phyloP scores from a whole-genome alignment of 2,329 filamentous ascomycete species.

The Scedosporium dehoogii region DNA sequence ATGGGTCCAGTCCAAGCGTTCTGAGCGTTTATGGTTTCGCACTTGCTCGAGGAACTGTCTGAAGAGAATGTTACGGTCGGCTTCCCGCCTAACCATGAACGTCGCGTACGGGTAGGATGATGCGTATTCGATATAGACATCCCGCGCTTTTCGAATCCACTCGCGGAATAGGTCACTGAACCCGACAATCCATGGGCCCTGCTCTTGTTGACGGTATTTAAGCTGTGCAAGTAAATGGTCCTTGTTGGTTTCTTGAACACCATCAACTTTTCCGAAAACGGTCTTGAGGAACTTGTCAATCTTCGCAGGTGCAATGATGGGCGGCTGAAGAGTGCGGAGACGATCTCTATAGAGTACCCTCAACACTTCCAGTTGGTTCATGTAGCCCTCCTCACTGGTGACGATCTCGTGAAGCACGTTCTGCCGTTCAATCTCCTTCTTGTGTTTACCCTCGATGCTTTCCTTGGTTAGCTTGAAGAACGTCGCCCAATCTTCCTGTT shows the following conservation, averaged over 20 bases:
- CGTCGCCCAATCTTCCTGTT: conserved; percentile 71
- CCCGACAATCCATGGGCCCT: conserved; percentile 86
- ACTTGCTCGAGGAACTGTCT: conserved; percentile 74
- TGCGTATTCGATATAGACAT: conserved; percentile 86
- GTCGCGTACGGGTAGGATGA: conserved; percentile 76
- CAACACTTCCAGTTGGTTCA: conserved; percentile 80
- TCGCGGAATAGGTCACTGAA: conserved; percentile 97
- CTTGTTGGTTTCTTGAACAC: conserved; percentile 83
- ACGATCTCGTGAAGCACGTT: conserved; percentile 95
- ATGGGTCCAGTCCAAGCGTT: conserved; percentile 84
- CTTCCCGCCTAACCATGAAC: conserved; percentile 74
- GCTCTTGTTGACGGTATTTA: conserved; percentile 93
- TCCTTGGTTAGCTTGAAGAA: conserved; percentile 80
- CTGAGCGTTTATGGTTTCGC: conserved; percentile 66
- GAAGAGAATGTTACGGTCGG: conserved; percentile 77
- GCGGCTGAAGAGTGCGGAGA: conserved; percentile 60
- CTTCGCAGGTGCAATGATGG: conserved; percentile 70
- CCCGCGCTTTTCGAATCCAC: conserved; percentile 91
- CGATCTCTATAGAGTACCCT: conserved; percentile 78
- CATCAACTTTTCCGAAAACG: conserved; percentile 86
- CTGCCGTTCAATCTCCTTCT: conserved; percentile 86
- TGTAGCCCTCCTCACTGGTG: conserved; percentile 83
- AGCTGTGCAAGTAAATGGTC: conserved; percentile 86
- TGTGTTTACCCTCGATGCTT: conserved; percentile 58
- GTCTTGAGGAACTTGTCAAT: conserved; percentile 70